phyloP scores from a whole-genome alignment of 495 filamentous ascomycete species.

The Neurospora sp. region DNA sequence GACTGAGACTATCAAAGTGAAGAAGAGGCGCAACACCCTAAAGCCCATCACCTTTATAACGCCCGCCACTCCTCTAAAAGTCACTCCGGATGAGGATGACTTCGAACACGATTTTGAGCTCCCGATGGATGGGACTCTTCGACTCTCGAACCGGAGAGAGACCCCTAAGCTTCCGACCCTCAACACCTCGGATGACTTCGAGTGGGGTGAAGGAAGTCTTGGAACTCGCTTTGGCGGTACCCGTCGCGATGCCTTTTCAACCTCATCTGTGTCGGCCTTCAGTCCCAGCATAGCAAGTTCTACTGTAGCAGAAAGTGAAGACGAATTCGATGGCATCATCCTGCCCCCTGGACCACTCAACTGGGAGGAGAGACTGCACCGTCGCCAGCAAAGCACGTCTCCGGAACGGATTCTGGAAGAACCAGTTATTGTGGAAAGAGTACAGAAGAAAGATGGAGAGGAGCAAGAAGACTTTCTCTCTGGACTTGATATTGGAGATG shows the following conservation, averaged over 20 bases:
- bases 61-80: constrained; percentile 42
- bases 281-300: constrained; percentile 88
- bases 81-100: constrained; percentile 42
- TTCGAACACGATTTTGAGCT: constrained; percentile 74
- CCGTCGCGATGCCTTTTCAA: constrained; percentile 60
- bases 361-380: constrained; percentile 64
- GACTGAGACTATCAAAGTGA: constrained; percentile 54
- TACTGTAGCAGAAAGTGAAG: constrained; percentile 86
- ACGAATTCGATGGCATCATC: constrained; percentile 80
- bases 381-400: constrained; percentile 47
- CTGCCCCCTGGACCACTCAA: constrained; percentile 75
- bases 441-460: constrained; percentile 16
- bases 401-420: constrained; percentile 29
- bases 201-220: constrained; percentile 89
- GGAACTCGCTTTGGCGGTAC: constrained; percentile 84
- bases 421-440: constrained; percentile 15
- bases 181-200: constrained; percentile 62
- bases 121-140: constrained; percentile 48
- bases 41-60: constrained; percentile 46
- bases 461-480: constrained; percentile 77
- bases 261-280: constrained; percentile 77
- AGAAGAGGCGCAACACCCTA: constrained; percentile 45
- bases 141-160: constrained; percentile 49
- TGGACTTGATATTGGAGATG: constrained; percentile 78
- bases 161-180: constrained; percentile 45